Conservation (phyloP, 2,329 filamentous ascomycete genomes). For the Colletotrichum sojae region DNA sequence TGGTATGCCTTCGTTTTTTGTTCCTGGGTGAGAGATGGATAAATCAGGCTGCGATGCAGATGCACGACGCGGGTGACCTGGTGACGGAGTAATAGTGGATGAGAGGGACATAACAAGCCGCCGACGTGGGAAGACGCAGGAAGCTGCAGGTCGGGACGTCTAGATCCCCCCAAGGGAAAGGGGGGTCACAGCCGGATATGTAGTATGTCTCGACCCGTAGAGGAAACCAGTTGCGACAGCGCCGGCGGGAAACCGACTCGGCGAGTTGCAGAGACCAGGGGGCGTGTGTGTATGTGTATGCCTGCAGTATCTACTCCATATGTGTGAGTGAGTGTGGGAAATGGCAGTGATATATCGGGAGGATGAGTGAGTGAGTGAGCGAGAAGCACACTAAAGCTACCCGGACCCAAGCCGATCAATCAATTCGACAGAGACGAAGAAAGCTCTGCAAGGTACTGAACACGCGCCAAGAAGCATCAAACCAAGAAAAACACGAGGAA, state of each 20-base stretch:
- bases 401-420: conserved; percentile 26
- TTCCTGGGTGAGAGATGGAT: conserved; percentile 9
- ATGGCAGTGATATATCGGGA: conserved; percentile 31
- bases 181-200: conserved; percentile 22
- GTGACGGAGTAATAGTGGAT: conserved; percentile 27
- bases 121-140: conserved; percentile 15
- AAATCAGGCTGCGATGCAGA: conserved; percentile 4
- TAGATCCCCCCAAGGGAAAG: background rate
- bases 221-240: background rate
- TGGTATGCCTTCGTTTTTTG: too few relatives aligned
- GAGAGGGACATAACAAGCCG: conserved; percentile 33
- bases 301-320: background rate
- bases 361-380: background rate
- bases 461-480: background rate
- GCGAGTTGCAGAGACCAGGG: background rate
- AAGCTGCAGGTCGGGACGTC: conserved; percentile 11
- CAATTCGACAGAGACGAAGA: conserved; percentile 12
- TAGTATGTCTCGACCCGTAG: conserved; percentile 23
- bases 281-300: background rate
- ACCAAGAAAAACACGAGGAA: background rate
- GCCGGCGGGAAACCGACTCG: too few relatives aligned
- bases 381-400: conserved; percentile 17
- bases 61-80: background rate
- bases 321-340: background rate
- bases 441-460: conserved; percentile 4